Base-by-base conservation (phyloP, 164 flowering plant genomes). In the Stephania yunnanensis region DNA sequence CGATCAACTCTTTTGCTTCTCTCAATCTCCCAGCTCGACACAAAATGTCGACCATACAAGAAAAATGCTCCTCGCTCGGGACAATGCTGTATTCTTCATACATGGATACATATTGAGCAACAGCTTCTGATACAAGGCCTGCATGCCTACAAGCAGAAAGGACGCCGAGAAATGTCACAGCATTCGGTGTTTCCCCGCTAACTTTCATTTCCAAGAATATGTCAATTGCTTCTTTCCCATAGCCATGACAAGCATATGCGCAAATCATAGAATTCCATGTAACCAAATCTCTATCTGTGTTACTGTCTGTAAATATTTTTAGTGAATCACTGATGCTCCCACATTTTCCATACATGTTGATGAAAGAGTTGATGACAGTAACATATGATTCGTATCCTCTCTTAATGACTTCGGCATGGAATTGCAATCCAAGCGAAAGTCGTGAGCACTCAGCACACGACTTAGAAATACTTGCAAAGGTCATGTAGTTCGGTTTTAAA, bases 211-310 rank as follows among this genome's bases (percentile, higher is more conserved):
- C 77, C 30, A 42, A 13, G 30, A 74, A 74, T 53, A 73, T 77
- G 36, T 70, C 70, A 55, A 82, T 80, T 29, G 84, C 78, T 70
- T 82, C 73, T 72, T 61, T 72, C 69, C 78, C 84, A 68, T 65
- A 82, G 19, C 82, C 84, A 68, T 82, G 81, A 65, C 64, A 45
- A 48, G 84, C 74, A 53, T 76, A 82, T 42, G 78, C 82, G 65
- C 76, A 76, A 36, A 82, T 74, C 82, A 79, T 77, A 68, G 84
- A 78, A 69, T 77, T 79, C 81, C 82, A 82, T 13, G 78, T 72
- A 17, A 82, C 77, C 73, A 79, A 69, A 75, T 82, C 84, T 79
- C 75, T 79, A 31, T n/a, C 4, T 7, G 29, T 69, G 46, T 46
- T 29, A 58, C 73, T 76, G 77, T 53, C 46, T 25, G n/a, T 42